Evolutionary conservation across 1,139 yeast genomes (phyloP), one percentile per base, ranked within the genome.

Genomic region (Kodamaea suecica): DNA sequence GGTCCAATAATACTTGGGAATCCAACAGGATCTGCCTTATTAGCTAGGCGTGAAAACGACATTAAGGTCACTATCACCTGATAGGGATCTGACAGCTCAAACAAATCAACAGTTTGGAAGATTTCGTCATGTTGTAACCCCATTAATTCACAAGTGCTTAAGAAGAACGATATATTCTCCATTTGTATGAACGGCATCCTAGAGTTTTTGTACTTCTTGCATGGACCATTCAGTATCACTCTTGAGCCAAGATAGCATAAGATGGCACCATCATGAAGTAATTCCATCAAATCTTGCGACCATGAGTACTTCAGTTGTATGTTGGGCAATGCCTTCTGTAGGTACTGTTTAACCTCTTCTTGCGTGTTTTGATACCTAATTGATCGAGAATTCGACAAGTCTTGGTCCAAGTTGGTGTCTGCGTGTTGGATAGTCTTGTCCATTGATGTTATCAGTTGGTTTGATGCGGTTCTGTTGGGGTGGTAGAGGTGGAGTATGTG

Each of bases 71-170:
- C 78, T 12, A 82, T 61, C 4, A 87, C 87, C 46, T 83, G 90
- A 33, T 84, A 81, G 0, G 92, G 88, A 55, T 87, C 95, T 45
- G 75, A 73, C 23, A 63, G 58, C 50, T 87, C 95, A 48, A 63
- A 86, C 40, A 87, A 63, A 52, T 87, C 96, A 5, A 84, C 75
- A 0, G 95, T 86, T 47, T 84, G 92, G 53, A 87, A 87, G 31
- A 84, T 62, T 53, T 87, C 96, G 52, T 85, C 90, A 43, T 84
- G 86, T 4, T 92, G 87, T 3, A 87, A 80, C 1, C 94, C 92
- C 30, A 81, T 63, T 3, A 51, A 34, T 42, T 77, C 72, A 36
- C 86, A 78, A 33, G 81, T 75, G 11, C 66, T 59, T 23, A 87
- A 61, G 51, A 86, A 87, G 42, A 78, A 74, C 29, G 87, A 79